These are phyloP conservation scores for Kodamaea suecica DNA, from an alignment of 1,139 yeast species.

Conservation along the genomic window DNA sequence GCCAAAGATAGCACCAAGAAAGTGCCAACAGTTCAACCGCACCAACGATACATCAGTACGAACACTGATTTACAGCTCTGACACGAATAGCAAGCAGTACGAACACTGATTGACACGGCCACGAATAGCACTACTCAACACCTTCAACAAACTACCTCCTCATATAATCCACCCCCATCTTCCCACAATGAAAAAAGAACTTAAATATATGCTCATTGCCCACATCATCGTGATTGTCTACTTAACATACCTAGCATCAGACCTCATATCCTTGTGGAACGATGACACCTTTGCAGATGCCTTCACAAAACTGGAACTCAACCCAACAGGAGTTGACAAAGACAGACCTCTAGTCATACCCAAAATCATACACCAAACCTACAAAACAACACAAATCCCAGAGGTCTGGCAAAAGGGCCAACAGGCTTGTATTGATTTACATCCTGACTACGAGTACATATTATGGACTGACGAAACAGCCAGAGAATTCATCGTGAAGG, in stretches of 20 bases:
- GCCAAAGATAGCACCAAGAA: no score
- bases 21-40: no score
- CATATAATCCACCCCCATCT: no score
- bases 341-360: constrained; percentile 60
- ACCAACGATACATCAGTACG: not conserved
- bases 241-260: constrained; percentile 63
- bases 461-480: constrained; percentile 90
- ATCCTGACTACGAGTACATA: constrained; percentile 84
- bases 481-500: constrained; percentile 68
- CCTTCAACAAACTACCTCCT: no score
- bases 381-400: constrained; percentile 75
- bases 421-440: constrained; percentile 67
- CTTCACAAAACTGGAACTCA: constrained; percentile 55
- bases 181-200: constrained; percentile 52
- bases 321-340: constrained; percentile 39
- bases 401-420: constrained; percentile 80
- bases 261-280: constrained; percentile 68
- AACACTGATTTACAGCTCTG: not conserved
- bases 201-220: constrained; percentile 55
- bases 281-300: constrained; percentile 71
- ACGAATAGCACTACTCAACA: no score
- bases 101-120: not conserved
- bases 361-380: constrained; percentile 89
- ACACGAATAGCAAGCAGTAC: not conserved
- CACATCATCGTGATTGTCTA: constrained; percentile 55